Conservation (phyloP, 306 rosid genomes). For the Oemleria cerasiformis region DNA sequence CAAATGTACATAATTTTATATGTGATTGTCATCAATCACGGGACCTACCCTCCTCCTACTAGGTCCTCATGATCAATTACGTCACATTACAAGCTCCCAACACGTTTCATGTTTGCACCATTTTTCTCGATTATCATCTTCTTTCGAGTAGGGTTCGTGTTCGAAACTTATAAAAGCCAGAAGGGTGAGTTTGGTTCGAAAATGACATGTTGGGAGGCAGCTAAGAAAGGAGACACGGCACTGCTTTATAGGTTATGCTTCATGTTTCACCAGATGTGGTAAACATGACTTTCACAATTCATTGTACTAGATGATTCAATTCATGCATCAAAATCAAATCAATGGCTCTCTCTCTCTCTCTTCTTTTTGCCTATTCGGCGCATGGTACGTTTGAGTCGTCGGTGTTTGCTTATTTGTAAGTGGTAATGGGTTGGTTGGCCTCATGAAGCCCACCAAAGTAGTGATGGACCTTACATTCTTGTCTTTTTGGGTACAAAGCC, state of each 20-base stretch:
- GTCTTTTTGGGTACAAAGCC: too few relatives aligned
- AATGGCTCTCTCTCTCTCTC: not conserved
- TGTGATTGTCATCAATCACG: not conserved
- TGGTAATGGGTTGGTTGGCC: too few relatives aligned
- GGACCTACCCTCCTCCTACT: not conserved
- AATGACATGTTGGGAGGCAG: constrained; percentile 32
- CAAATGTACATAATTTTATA: not conserved
- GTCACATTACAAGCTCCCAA: constrained; percentile 17
- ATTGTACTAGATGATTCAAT: not conserved
- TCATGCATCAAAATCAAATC: not conserved
- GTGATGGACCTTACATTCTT: too few relatives aligned
- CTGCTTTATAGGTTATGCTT: constrained; percentile 22
- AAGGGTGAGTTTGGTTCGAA: constrained; percentile 17
- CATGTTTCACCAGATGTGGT: not conserved
- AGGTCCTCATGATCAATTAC: not conserved
- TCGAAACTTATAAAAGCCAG: constrained; percentile 16
- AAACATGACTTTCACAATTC: constrained; percentile 6
- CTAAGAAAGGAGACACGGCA: constrained; percentile 42
- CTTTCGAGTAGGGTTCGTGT: constrained; percentile 25
- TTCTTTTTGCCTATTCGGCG: too few relatives aligned
- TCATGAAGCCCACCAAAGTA: too few relatives aligned
- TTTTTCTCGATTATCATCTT: not conserved
- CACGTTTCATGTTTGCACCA: constrained; percentile 22
- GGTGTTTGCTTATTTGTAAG: too few relatives aligned
- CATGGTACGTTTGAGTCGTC: too few relatives aligned